phyloP scores from a whole-genome alignment of 2,329 filamentous ascomycete species.

The Zasmidium angulare region DNA sequence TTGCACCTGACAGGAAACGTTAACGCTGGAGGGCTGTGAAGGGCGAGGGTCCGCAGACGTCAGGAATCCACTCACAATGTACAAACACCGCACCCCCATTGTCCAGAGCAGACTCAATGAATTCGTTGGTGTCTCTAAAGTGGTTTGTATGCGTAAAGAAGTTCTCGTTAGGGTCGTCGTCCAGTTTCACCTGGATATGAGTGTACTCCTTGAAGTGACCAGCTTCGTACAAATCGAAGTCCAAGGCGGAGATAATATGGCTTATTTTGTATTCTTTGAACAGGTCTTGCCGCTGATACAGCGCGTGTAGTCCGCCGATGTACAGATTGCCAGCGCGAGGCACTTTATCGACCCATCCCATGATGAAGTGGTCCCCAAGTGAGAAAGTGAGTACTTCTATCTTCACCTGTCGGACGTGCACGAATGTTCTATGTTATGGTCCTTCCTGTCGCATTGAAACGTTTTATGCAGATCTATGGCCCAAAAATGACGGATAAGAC shows the following conservation, averaged over 20 bases:
- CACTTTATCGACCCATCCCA: slow-evolving; percentile 44
- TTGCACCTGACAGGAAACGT: slow-evolving; percentile 53
- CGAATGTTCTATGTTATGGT: background rate
- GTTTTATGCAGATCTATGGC: background rate
- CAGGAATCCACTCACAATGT: slow-evolving; percentile 56
- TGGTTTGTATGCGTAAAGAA: slow-evolving; percentile 62
- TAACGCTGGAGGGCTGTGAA: background rate
- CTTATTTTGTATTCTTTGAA: slow-evolving; percentile 75
- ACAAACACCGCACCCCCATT: slow-evolving; percentile 62
- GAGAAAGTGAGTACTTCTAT: background rate
- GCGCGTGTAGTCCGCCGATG: slow-evolving; percentile 43
- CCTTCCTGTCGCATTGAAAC: background rate
- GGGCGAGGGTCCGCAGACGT: background rate
- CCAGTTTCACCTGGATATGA: slow-evolving; percentile 76
- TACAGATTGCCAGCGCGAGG: slow-evolving; percentile 38
- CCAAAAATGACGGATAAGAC: background rate
- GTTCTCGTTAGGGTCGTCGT: slow-evolving; percentile 87
- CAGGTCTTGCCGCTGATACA: slow-evolving; percentile 52
- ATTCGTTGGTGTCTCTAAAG: slow-evolving; percentile 67
- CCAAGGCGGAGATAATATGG: slow-evolving; percentile 79
- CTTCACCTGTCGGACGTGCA: background rate
- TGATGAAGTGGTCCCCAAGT: slow-evolving; percentile 3
- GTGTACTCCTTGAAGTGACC: slow-evolving; percentile 53
- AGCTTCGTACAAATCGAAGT: slow-evolving; percentile 60
- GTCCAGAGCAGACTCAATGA: slow-evolving; percentile 74